Evolutionary conservation across 73 alveolate species (phyloP).

Genomic region (Tetrahymena borealis): DNA sequence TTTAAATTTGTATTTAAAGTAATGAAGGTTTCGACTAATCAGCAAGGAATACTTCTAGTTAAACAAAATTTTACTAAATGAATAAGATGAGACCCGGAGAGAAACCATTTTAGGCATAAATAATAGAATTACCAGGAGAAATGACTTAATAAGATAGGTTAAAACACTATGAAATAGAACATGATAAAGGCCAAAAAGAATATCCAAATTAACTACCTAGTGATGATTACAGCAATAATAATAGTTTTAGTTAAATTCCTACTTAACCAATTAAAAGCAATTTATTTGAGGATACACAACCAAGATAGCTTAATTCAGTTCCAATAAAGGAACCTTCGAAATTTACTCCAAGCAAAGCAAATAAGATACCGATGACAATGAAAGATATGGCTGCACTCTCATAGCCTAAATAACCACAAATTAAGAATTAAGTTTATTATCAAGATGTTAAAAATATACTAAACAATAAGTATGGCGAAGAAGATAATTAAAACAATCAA

Average conservation of each 20-base stretch:
- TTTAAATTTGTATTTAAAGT: neutral
- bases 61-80: neutral
- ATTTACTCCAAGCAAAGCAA: neutral
- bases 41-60: neutral
- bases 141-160: neutral
- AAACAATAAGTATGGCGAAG: neutral
- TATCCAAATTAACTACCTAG: neutral
- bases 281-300: neutral
- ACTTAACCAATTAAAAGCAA: neutral
- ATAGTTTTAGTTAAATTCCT: neutral
- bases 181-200: neutral
- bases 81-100: neutral
- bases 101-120: neutral
- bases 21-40: neutral
- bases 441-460: neutral
- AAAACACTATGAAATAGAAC: neutral
- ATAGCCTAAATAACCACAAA: neutral
- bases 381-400: neutral
- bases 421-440: neutral
- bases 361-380: neutral
- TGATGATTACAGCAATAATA: neutral
- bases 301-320: neutral
- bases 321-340: neutral
- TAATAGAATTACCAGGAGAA: neutral
- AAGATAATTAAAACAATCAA: neutral